Evolutionary conservation across 2,329 filamentous ascomycete genomes (phyloP).

Genomic region (Talaromyces rugulosus): DNA sequence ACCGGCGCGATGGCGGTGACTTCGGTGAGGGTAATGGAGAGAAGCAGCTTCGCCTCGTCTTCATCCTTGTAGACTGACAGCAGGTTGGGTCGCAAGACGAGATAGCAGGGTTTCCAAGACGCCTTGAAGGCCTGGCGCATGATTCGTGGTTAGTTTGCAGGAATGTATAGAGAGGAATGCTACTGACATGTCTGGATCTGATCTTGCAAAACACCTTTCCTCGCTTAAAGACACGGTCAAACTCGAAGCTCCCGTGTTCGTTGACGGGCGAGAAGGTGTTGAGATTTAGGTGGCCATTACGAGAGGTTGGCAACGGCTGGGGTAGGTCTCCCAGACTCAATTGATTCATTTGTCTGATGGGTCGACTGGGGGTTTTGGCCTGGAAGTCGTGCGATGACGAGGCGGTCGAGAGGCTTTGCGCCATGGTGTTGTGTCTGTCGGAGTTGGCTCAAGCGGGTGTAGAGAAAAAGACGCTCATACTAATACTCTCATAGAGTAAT

Average conservation of each 20-base stretch:
- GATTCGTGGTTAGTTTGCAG: background rate
- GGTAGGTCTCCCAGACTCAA: slow-evolving; percentile 19
- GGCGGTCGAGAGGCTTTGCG: slow-evolving; percentile 7
- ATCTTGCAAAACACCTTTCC: slow-evolving; percentile 84
- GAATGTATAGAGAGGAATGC: background rate
- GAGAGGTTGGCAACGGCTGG: slow-evolving; percentile 18
- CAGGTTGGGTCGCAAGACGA: slow-evolving; percentile 85
- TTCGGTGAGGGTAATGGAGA: slow-evolving; percentile 83
- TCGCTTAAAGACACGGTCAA: slow-evolving; percentile 87
- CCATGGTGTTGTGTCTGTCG: slow-evolving; percentile 2
- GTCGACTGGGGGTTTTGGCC: slow-evolving; percentile 1
- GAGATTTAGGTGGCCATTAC: slow-evolving; percentile 49
- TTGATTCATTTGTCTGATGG: slow-evolving; percentile 2
- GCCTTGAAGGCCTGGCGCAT: slow-evolving; percentile 45
- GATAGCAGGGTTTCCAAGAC: slow-evolving; percentile 85
- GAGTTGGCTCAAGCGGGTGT: background rate
- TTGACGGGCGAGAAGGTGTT: slow-evolving; percentile 81
- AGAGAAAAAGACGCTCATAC: background rate
- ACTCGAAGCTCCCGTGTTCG: slow-evolving; percentile 92
- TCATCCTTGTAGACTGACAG: slow-evolving; percentile 91
- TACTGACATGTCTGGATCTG: slow-evolving; percentile 79
- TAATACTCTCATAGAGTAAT: background rate
- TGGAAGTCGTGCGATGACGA: slow-evolving; percentile 4
- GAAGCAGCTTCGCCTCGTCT: slow-evolving; percentile 81
- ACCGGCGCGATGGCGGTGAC: slow-evolving; percentile 86